Base-by-base conservation (phyloP, 352 stramenopile species). In the Pythium coloratum region DNA sequence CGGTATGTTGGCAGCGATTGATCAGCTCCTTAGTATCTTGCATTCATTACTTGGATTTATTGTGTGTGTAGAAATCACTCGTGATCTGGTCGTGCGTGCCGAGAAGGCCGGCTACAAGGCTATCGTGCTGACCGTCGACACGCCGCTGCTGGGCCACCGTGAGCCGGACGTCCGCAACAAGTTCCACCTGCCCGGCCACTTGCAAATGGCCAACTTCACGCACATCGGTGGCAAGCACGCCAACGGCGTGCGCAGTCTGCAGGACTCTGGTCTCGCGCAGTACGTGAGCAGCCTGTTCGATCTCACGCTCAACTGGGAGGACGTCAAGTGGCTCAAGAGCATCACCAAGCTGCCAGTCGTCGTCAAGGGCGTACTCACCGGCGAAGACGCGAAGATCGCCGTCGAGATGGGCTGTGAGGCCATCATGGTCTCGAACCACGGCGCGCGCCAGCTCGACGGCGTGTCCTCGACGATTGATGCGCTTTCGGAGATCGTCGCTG, bases 51-150 rank as follows among this genome's bases (percentile, higher is more conserved):
- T 12, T 54, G 40, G 24, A 32, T 10, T 67, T 54, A 12, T 56
- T 24, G n/a, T 44, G 5, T 44, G 2, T 57, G n/a, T 88, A 98
- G 83, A 98, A 64, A 84, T 98, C 47, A 97, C 97, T 9, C 90
- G 87, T 38, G 85, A 97, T 46, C 92, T 98, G 13, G 85, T 99
- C 40, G 57, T 78, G 32, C 78, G 90, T 38, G 90, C 91, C 6
- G 95, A 97, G 74, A 86, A 91, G n/a, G 96, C 97, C 16, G 95
- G 96, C n/a, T 97, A 95, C 69, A 97, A 97, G 65, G 97, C 97
- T 55, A 90, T 98, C 60, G 95, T 97, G 47, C 77, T 99, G 8
- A 99, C 96, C 8, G 95, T 98, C 16, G 96, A 99, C 73, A 98
- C 97, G 62, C 97, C 96, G 5, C 94, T 96, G 88, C 94, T 98